Evolutionary conservation across 225 moss, liverwort and hornwort species (phyloP).

Genomic region (Polytrichum commune): DNA sequence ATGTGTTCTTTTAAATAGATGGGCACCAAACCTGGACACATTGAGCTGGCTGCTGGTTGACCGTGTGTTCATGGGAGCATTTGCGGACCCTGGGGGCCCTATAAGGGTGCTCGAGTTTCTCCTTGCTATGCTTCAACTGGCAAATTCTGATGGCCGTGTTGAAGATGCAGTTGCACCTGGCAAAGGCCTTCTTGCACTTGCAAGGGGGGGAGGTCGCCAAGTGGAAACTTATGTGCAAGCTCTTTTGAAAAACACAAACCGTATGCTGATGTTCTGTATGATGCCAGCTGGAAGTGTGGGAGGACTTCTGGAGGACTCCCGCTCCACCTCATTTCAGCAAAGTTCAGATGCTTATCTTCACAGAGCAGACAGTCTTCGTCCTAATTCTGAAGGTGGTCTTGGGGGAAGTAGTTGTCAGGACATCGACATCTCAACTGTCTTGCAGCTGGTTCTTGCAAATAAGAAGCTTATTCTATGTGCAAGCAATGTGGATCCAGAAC

Average conservation of each 20-base stretch:
- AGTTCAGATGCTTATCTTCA: slow-evolving; percentile 51
- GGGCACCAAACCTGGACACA: slow-evolving; percentile 84
- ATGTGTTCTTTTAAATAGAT: slow-evolving; percentile 29
- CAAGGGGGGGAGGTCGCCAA: slow-evolving; percentile 89
- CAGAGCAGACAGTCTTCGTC: slow-evolving; percentile 33
- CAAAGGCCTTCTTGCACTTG: slow-evolving; percentile 81
- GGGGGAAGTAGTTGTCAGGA: slow-evolving; percentile 46
- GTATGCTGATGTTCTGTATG: slow-evolving; percentile 94
- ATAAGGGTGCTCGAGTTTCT: slow-evolving; percentile 93
- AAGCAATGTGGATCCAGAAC: slow-evolving; percentile 79
- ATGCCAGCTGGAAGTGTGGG: slow-evolving; percentile 46
- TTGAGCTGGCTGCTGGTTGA: slow-evolving; percentile 89
- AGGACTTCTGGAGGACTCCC: slow-evolving; percentile 28
- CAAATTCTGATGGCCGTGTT: slow-evolving; percentile 86
- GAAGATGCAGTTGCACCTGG: slow-evolving; percentile 81
- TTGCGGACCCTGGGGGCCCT: slow-evolving; percentile 62
- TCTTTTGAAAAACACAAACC: slow-evolving; percentile 84
- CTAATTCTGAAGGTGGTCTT: slow-evolving; percentile 33
- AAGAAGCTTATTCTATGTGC: slow-evolving; percentile 81
- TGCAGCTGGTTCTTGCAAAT: slow-evolving; percentile 80
- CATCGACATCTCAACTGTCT: slow-evolving; percentile 65
- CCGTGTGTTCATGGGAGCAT: slow-evolving; percentile 90
- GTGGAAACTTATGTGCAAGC: slow-evolving; percentile 90
- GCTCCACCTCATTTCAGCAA: slow-evolving; percentile 44
- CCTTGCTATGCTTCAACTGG: slow-evolving; percentile 91